Evolutionary conservation across 2,329 filamentous ascomycete genomes (phyloP).

Genomic region (Paecilomyces fulvus): DNA sequence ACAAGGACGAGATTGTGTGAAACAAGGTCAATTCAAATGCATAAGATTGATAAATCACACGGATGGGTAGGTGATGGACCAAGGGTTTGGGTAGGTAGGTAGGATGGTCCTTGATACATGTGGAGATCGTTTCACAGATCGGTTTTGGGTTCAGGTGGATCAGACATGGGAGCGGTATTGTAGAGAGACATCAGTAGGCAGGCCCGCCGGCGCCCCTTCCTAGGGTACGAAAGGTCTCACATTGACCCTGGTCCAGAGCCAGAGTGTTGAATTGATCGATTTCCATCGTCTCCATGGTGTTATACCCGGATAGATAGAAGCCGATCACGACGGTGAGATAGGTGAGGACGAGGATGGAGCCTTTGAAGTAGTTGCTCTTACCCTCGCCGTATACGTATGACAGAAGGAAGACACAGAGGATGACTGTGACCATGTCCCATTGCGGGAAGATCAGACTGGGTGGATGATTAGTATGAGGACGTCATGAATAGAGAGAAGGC

Average conservation of each 20-base stretch:
- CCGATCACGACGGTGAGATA: constrained; percentile 88
- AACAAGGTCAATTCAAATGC: background rate
- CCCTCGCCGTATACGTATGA: constrained; percentile 98
- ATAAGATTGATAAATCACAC: background rate
- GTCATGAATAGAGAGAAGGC: background rate
- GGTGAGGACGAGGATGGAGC: constrained; percentile 83
- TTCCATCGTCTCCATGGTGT: constrained; percentile 43
- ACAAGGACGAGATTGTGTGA: background rate
- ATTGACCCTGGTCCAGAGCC: constrained; percentile 25
- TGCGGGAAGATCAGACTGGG: constrained; percentile 83
- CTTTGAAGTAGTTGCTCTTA: constrained; percentile 99
- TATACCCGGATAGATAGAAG: constrained; percentile 74
- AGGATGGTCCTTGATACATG: no score
- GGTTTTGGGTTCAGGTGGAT: no score
- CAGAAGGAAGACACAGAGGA: constrained; percentile 88
- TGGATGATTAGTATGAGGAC: constrained; percentile 8
- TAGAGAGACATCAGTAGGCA: background rate
- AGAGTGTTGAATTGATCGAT: constrained; percentile 40
- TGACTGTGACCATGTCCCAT: constrained; percentile 98
- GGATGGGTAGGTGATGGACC: background rate
- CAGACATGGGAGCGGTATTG: background rate
- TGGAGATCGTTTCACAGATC: no score
- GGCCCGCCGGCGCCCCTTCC: constrained; percentile 16
- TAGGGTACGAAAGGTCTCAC: constrained; percentile 35
- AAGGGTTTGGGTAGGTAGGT: no score